Conservation (phyloP, 2,329 filamentous ascomycete genomes). For the Monosporascus sp. region DNA sequence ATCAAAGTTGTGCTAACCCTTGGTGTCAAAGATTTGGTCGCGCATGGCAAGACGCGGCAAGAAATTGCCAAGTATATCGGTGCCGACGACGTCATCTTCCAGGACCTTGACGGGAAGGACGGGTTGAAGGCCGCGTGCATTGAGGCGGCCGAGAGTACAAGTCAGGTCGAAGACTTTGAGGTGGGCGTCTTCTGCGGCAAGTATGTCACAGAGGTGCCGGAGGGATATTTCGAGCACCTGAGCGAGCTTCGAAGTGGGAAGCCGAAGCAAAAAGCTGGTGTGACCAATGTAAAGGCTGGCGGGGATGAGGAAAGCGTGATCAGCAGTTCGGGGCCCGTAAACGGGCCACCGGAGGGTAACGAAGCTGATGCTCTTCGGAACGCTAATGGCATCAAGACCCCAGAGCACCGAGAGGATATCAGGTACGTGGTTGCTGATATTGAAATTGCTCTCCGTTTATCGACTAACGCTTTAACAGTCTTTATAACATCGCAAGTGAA, state of each 20-base stretch:
- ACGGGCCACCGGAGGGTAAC: too few species aligned
- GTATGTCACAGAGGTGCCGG: conserved; percentile 75
- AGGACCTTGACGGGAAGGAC: conserved; percentile 71
- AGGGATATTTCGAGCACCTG: conserved; percentile 78
- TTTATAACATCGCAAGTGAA: too few species aligned
- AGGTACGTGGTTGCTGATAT: too few species aligned
- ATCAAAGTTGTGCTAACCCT: too few species aligned
- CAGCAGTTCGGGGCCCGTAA: too few species aligned
- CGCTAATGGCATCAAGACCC: too few species aligned
- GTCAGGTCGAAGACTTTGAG: conserved; percentile 60
- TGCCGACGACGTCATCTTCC: conserved; percentile 72
- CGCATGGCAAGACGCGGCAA: conserved; percentile 14
- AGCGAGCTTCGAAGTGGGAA: conserved; percentile 67
- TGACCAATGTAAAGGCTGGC: too few species aligned
- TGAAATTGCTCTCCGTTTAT: too few species aligned
- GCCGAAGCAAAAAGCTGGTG: conserved; percentile 40
- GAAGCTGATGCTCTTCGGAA: too few species aligned
- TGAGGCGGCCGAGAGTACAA: conserved; percentile 55
- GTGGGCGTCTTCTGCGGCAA: conserved; percentile 87
- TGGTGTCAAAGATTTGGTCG: background rate
- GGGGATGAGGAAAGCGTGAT: too few species aligned
- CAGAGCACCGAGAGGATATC: too few species aligned
- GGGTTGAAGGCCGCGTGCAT: conserved; percentile 78
- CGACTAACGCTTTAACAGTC: too few species aligned
- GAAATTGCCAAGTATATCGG: conserved; percentile 49